These are phyloP conservation scores for Iris pallida DNA, from an alignment of 116 monocot species.

Conservation along the genomic window DNA sequence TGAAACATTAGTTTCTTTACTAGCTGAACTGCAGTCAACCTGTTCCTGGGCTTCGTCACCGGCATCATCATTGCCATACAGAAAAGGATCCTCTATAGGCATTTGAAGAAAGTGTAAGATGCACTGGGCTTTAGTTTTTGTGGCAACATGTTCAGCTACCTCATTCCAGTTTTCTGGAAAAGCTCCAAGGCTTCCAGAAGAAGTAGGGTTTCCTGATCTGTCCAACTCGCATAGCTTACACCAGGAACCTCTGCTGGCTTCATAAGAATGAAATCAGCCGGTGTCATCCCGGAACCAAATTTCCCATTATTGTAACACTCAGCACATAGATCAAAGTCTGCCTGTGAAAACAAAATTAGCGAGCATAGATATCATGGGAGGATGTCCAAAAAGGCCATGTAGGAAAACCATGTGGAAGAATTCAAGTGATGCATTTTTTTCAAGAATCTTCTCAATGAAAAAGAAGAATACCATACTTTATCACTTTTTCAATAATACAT, in stretches of 20 bases:
- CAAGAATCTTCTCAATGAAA: too few species aligned
- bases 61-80: conserved; percentile 37
- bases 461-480: too few species aligned
- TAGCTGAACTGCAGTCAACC: conserved; percentile 7
- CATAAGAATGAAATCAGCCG: conserved; percentile 96
- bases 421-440: too few species aligned
- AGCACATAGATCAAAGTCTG: conserved; percentile 94
- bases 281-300: conserved; percentile 78
- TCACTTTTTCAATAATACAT: too few species aligned
- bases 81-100: conserved; percentile 93
- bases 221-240: conserved; percentile 79
- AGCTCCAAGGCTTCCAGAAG: conserved; percentile 96
- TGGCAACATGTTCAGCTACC: conserved; percentile 98
- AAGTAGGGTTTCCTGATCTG: conserved; percentile 94
- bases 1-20: conserved; percentile 18
- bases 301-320: conserved; percentile 82
- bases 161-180: conserved; percentile 91
- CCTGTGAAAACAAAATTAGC: conserved; percentile 36
- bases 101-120: conserved; percentile 94
- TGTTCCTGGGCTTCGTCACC: conserved; percentile 24
- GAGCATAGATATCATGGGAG: conserved; percentile 1
- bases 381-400: too few species aligned
- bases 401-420: too few species aligned
- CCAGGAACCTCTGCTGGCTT: conserved; percentile 83
- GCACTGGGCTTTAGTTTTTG: conserved; percentile 95